Evolutionary conservation across 148 eudicot species (phyloP).

Genomic region (Vaccinium macrocarpon): DNA sequence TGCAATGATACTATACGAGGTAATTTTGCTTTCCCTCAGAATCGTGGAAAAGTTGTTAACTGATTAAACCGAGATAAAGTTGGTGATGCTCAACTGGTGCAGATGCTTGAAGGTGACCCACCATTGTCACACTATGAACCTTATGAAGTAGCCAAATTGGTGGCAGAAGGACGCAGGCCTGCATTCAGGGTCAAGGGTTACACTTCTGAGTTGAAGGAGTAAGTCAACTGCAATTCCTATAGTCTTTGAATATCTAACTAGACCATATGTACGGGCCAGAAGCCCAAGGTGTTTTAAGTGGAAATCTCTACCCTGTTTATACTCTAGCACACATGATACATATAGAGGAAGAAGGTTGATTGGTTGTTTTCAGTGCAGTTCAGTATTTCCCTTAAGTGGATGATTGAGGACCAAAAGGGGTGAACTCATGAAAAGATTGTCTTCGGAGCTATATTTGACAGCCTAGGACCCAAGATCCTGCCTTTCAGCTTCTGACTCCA

Average conservation of each 20-base stretch:
- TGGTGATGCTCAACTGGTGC: slow-evolving; percentile 25
- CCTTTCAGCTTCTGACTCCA: background rate
- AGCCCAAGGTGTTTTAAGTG: slow-evolving; percentile 5
- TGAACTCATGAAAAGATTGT: background rate
- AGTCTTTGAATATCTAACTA: background rate
- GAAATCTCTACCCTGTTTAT: background rate
- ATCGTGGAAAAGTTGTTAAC: background rate
- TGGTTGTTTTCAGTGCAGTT: background rate
- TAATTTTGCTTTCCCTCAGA: slow-evolving; percentile 28
- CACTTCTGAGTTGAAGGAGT: slow-evolving; percentile 65
- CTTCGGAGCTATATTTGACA: background rate
- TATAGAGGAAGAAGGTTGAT: background rate
- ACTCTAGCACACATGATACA: background rate
- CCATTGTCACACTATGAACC: slow-evolving; percentile 69
- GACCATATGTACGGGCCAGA: background rate
- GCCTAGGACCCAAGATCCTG: background rate
- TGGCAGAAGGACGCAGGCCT: slow-evolving; percentile 84
- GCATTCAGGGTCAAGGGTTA: slow-evolving; percentile 59
- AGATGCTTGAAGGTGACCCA: slow-evolving; percentile 89
- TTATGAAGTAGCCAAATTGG: slow-evolving; percentile 73
- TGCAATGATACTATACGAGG: slow-evolving; percentile 95
- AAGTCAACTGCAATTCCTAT: slow-evolving; percentile 34
- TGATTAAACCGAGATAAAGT: background rate
- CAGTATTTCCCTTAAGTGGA: background rate
- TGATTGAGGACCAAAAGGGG: background rate